Percentiles rank a stretch among this genome's conserved stretches.
Evolutionary conservation across 192 early-diverging fungal species (phyloP).

Genomic region (Entophlyctis helioformis): DNA sequence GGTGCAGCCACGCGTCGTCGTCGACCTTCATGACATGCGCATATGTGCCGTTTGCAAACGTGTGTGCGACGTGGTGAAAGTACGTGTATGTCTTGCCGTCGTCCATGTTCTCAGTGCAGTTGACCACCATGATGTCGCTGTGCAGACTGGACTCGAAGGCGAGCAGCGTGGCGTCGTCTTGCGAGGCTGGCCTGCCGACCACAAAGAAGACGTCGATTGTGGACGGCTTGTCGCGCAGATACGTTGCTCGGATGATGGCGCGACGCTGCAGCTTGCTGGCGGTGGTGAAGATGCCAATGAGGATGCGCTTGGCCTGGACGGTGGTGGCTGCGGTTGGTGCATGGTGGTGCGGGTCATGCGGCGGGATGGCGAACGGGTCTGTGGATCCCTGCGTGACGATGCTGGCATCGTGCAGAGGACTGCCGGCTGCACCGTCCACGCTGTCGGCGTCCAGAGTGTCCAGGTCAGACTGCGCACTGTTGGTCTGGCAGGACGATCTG

Average conservation of each 20-base stretch:
- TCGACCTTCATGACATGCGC: slow-evolving; percentile 19
- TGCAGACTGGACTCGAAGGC: slow-evolving; percentile 3
- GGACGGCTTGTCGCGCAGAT: slow-evolving; percentile 14
- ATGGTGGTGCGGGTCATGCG: no score
- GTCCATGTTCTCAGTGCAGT: slow-evolving; percentile 22
- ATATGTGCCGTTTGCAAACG: slow-evolving; percentile 1
- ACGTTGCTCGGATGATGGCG: slow-evolving; percentile 13
- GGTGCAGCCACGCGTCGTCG: slow-evolving; percentile 17
- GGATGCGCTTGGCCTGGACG: no score
- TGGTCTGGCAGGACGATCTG: no score
- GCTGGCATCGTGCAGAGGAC: no score
- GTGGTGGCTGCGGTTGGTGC: no score
- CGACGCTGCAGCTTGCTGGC: slow-evolving; percentile 14
- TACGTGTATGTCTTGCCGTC: slow-evolving; percentile 14
- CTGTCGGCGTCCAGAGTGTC: no score
- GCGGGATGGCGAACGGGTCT: no score
- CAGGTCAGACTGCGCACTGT: no score
- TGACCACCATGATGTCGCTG: slow-evolving; percentile 10
- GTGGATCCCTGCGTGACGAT: no score
- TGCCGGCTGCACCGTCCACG: no score
- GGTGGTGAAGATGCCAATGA: slow-evolving; percentile 12
- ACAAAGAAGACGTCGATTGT: slow-evolving; percentile 13
- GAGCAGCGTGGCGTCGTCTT: background rate
- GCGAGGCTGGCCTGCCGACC: slow-evolving; percentile 1
- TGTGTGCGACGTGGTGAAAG: slow-evolving; percentile 6